Base-by-base conservation (phyloP, 768 basidiomycete genomes). In the Russula abietina region DNA sequence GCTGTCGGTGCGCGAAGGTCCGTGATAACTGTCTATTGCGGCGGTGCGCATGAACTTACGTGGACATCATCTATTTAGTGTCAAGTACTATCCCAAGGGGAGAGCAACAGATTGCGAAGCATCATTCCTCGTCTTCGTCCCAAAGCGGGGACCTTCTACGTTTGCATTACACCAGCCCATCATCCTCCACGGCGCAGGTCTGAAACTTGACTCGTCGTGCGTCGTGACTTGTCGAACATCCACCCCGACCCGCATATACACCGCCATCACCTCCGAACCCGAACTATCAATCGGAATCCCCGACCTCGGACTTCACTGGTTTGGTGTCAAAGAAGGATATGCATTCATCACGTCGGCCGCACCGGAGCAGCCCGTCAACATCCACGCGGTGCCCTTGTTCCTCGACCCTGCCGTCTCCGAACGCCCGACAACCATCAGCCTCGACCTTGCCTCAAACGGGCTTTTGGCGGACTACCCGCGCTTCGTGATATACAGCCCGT, bases 1-100 rank as follows among this genome's bases (percentile, higher is more conserved):
- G 75, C 45, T 73, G 77, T 55, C 69, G 70, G 39, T 49, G 50
- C n/a, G 48, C 67, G 30, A 60, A 65, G 62, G 51, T 71, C 8
- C 54, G 61, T 58, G 55, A 63, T 28, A 22, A 41, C 26, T 26
- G 8, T 49, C 55, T 4, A 19, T 26, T 38, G 11, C 12, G 17
- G 4, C 26, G 26, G 26, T 28, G 41, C 22, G 26, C 33, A 17
- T n/a, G 45, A 30, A 14, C 54, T 59, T 55, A 65, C 32, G 22
- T 1, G 19, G 28, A 16, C 12, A 28, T 30, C 2, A 30, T 45
- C 2, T 7, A 10, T 49, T 14, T 52, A 68, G 60, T 30, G 62
- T 68, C 48, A 58, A 64, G 50, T 66, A 68, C 52, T 55, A 38
- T 55, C 51, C 46, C n/a, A 50, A 63, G 51, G 61, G 67, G 5